Conservation (phyloP, 139 green algal species). For the Mesotaenium endlicherianum region DNA sequence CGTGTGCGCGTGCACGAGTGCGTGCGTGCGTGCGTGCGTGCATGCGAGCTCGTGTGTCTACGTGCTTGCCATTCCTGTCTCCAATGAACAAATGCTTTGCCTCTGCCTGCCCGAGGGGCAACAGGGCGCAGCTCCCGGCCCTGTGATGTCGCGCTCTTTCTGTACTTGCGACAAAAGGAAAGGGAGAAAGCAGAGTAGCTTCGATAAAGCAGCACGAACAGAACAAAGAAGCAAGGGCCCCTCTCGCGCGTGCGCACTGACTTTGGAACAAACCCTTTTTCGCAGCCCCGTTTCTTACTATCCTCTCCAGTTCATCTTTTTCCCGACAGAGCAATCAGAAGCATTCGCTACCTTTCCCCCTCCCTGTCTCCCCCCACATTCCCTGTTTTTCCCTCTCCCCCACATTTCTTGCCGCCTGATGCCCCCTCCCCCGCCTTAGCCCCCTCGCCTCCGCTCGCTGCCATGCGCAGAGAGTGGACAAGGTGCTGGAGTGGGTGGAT, state of each 20-base stretch:
- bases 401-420: not conserved
- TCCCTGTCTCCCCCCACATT: not conserved
- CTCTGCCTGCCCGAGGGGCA: too few species aligned
- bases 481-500: constrained; percentile 26
- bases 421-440: not conserved
- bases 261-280: too few species aligned
- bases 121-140: too few species aligned
- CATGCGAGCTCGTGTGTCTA: not conserved
- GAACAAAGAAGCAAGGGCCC: not conserved
- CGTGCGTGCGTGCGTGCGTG: not conserved
- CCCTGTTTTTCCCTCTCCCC: not conserved
- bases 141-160: too few species aligned
- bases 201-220: not conserved
- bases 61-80: not conserved
- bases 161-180: too few species aligned
- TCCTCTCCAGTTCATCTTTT: too few species aligned
- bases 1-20: not conserved
- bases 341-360: too few species aligned
- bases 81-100: too few species aligned
- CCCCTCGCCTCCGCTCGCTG: too few species aligned
- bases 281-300: too few species aligned
- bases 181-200: not conserved
- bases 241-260: not conserved
- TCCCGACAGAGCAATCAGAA: too few species aligned
- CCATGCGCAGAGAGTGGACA: constrained; percentile 47